These are phyloP conservation scores for Echinochloa phyllopogon DNA, from an alignment of 176 grass and related monocot species.

Conservation along the genomic window DNA sequence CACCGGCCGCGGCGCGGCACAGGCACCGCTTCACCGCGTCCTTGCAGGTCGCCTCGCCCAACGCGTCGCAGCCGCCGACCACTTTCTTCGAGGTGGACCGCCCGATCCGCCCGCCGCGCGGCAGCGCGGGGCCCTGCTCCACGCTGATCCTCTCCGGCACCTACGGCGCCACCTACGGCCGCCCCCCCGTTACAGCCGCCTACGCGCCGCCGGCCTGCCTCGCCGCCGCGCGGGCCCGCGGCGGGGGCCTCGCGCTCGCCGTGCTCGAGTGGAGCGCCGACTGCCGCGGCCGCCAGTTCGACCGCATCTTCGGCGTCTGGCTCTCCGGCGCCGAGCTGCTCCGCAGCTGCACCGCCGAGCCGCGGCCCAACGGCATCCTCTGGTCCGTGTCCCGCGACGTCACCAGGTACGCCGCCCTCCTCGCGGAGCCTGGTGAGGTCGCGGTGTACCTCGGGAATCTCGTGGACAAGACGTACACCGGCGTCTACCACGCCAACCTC, in stretches of 20 bases:
- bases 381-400: conserved; percentile 77
- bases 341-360: conserved; percentile 77
- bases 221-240: not conserved
- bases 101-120: conserved; percentile 58
- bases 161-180: conserved; percentile 65
- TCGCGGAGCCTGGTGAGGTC: conserved; percentile 34
- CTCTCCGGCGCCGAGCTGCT: conserved; percentile 82
- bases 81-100: conserved; percentile 82
- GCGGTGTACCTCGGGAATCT: conserved; percentile 66
- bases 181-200: conserved; percentile 43
- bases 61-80: conserved; percentile 55
- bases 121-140: conserved; percentile 55
- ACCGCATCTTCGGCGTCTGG: conserved; percentile 90
- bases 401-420: conserved; percentile 60
- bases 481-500: conserved; percentile 72
- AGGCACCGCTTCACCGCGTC: conserved; percentile 25
- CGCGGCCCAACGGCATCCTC: conserved; percentile 63
- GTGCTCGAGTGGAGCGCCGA: conserved; percentile 72
- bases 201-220: conserved; percentile 61
- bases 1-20: not conserved
- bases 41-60: conserved; percentile 6
- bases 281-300: conserved; percentile 76
- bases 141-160: conserved; percentile 54
- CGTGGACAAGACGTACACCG: conserved; percentile 59
- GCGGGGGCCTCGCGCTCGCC: conserved; percentile 42